These are phyloP conservation scores for Astragalus membranaceus DNA, from an alignment of 306 rosid genomes.

Conservation along the genomic window DNA sequence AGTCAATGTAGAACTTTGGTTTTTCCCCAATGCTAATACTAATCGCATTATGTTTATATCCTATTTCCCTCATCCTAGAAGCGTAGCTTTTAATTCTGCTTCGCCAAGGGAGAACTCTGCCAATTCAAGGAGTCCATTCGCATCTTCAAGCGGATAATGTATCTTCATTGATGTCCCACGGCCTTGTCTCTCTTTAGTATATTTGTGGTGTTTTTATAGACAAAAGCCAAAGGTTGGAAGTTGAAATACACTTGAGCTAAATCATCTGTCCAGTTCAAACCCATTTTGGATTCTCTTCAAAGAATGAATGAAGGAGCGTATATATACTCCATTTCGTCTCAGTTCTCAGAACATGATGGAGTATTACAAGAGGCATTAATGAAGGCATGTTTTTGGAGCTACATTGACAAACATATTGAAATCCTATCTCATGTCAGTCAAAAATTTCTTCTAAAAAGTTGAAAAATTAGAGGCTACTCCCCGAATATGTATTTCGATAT, in stretches of 20 bases:
- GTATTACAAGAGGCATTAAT: not conserved
- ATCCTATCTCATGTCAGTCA: not conserved
- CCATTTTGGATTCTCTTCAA: not conserved
- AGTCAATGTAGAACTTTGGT: not conserved
- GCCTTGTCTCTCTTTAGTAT: not conserved
- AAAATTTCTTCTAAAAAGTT: not conserved
- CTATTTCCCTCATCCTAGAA: not conserved
- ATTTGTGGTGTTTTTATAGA: not conserved
- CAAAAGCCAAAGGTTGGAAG: not conserved
- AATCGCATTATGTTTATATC: not conserved
- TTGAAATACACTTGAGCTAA: not conserved
- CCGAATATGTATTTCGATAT: not conserved
- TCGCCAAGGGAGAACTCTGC: not conserved
- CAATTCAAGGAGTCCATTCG: not conserved
- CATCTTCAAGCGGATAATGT: not conserved
- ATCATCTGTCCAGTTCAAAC: not conserved
- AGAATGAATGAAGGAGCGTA: not conserved
- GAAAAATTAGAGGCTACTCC: not conserved
- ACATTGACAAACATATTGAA: not conserved
- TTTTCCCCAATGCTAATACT: not conserved
- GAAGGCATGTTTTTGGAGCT: not conserved
- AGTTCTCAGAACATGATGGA: not conserved
- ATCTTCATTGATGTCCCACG: not conserved
- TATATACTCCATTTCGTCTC: not conserved
- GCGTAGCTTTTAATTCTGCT: not conserved